Evolutionary conservation across 2,329 filamentous ascomycete species (phyloP).

Genomic region (Pseudogymnoascus sp.): DNA sequence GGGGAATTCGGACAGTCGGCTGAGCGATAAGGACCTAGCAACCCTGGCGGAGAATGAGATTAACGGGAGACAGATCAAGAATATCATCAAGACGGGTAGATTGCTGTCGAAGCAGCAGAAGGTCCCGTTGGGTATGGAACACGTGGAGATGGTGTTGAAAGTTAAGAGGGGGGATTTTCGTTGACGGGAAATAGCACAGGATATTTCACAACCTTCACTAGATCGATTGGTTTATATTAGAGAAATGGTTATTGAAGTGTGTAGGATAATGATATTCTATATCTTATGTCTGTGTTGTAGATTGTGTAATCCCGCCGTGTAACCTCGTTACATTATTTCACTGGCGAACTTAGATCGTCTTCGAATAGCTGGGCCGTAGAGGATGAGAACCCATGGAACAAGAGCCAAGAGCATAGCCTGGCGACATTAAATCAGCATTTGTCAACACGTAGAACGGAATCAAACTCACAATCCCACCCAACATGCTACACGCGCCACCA

Average conservation of each 20-base stretch:
- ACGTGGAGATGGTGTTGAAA: conserved; percentile 23
- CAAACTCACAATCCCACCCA: conserved; percentile 55
- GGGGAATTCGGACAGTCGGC: conserved; percentile 9
- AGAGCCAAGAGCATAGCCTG: conserved; percentile 50
- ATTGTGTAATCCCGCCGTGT: background rate
- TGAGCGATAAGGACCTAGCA: conserved; percentile 16
- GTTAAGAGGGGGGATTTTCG: conserved; percentile 16
- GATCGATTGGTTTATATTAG: background rate
- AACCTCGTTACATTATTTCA: conserved; percentile 3
- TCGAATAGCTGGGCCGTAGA: conserved; percentile 70
- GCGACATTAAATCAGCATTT: background rate
- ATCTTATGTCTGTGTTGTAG: background rate
- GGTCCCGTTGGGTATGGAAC: conserved; percentile 18
- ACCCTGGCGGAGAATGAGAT: conserved; percentile 19
- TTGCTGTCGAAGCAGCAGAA: conserved; percentile 24
- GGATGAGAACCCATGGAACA: conserved; percentile 80
- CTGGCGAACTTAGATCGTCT: conserved; percentile 66
- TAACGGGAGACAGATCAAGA: conserved; percentile 32
- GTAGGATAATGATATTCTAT: background rate
- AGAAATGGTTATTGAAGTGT: background rate
- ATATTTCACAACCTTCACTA: background rate
- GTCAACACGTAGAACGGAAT: background rate
- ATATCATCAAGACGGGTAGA: conserved; percentile 27
- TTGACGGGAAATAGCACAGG: background rate
- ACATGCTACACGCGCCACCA: conserved; percentile 60